Evolutionary conservation across 306 rosid species (phyloP).

Genomic region (Senna tora): DNA sequence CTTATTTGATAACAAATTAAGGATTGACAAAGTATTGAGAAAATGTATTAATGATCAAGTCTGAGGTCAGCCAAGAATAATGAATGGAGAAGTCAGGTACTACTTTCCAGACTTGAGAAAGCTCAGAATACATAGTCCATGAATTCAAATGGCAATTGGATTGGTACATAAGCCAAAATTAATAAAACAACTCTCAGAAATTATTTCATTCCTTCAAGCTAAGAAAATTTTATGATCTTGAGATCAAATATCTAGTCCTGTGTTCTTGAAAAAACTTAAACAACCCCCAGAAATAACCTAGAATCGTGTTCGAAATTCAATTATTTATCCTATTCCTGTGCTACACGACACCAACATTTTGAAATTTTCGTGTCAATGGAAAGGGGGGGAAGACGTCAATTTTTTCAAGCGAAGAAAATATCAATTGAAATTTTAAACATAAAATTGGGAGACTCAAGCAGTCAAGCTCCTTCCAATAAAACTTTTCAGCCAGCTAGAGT

Average conservation of each 20-base stretch:
- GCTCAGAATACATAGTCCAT: conserved; percentile 35
- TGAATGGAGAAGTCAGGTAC: conserved; percentile 21
- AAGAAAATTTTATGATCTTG: conserved; percentile 43
- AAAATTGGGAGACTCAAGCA: conserved; percentile 38
- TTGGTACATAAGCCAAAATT: conserved; percentile 40
- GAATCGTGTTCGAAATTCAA: conserved; percentile 60
- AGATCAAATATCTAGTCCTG: conserved; percentile 55
- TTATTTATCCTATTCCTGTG: conserved; percentile 74
- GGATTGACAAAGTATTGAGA: neutral
- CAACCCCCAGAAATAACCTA: conserved; percentile 55
- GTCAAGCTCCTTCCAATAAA: conserved; percentile 52
- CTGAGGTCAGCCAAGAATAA: conserved; percentile 4
- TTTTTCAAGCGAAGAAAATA: conserved; percentile 49
- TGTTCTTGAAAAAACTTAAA: conserved; percentile 54
- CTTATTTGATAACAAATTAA: neutral
- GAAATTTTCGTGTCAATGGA: conserved; percentile 60
- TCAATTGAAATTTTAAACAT: conserved; percentile 45
- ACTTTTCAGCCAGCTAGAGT: conserved; percentile 65
- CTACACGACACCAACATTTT: conserved; percentile 64
- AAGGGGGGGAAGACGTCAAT: conserved; percentile 59
- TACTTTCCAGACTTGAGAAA: conserved; percentile 22
- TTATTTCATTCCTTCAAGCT: conserved; percentile 53
- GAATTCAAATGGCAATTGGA: conserved; percentile 43
- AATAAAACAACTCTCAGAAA: conserved; percentile 45
- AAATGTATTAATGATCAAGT: neutral